These are phyloP conservation scores for Metschnikowia picachoensis DNA, from an alignment of 805 yeast species.

Conservation along the genomic window DNA sequence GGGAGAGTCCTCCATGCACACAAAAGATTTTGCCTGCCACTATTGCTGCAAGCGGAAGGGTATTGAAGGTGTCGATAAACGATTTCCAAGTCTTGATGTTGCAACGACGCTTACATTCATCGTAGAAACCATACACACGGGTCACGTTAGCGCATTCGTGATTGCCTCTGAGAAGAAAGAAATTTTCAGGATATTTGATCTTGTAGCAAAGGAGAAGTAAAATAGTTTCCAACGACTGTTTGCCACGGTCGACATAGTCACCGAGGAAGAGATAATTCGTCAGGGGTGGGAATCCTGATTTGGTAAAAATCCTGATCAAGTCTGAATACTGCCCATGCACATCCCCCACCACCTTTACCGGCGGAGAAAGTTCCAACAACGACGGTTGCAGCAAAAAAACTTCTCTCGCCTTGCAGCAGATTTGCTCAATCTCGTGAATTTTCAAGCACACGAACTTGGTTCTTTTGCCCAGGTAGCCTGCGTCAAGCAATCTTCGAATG, in stretches of 20 bases:
- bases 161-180: slow-evolving; percentile 88
- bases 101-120: slow-evolving; percentile 94
- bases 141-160: slow-evolving; percentile 98
- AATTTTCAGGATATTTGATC: slow-evolving; percentile 94
- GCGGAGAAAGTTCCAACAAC: slow-evolving; percentile 78
- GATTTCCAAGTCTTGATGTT: slow-evolving; percentile 90
- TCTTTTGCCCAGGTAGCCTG: slow-evolving; percentile 93
- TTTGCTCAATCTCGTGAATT: slow-evolving; percentile 73
- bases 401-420: slow-evolving; percentile 86
- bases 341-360: slow-evolving; percentile 87
- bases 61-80: slow-evolving; percentile 92
- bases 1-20: slow-evolving; percentile 82
- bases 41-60: slow-evolving; percentile 91
- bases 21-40: slow-evolving; percentile 94
- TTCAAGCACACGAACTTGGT: slow-evolving; percentile 87
- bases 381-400: slow-evolving; percentile 89
- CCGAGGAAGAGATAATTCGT: slow-evolving; percentile 91
- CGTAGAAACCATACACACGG: slow-evolving; percentile 94
- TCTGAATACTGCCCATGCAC: slow-evolving; percentile 97
- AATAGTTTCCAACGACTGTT: slow-evolving; percentile 92
- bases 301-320: slow-evolving; percentile 82
- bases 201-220: slow-evolving; percentile 84
- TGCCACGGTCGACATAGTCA: slow-evolving; percentile 97
- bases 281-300: slow-evolving; percentile 96
- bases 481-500: slow-evolving; percentile 87